Evolutionary conservation across 768 basidiomycete genomes (phyloP), one percentile per base, ranked within the genome.

Genomic region (Calocera cornea): DNA sequence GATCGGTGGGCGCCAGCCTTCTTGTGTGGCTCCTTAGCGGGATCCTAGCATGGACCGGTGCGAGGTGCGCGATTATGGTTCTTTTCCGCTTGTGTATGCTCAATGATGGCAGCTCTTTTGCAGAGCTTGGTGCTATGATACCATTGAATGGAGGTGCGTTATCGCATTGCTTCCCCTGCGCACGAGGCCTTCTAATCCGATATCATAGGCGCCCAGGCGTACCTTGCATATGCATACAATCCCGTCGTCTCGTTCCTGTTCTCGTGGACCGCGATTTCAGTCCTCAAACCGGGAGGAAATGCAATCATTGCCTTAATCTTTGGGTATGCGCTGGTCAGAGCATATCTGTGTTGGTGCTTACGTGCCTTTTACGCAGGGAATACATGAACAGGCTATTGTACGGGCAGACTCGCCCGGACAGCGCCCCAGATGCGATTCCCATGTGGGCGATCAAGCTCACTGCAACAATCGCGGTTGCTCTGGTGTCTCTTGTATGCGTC

Each of bases 211-310:
- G 83, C 84, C 8, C 88, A 90, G 70, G 87, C 93, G 17, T 97
- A 97, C 75, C 84, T 97, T 27, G 85, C 87, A 27, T 95, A 95
- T 73, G 85, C 93, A 41, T 97, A 91, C 73, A 91, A 89, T 1
- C 90, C 91, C 29, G 81, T 92, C 19, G 79, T 88, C 41, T 92
- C 94, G 8, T 99, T 92, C 75, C 82, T 97, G 11, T 99, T 92
- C 77, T 87, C 93, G 17, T 99, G 94, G 92, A 94, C 92, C 16
- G 88, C 92, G 2, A 95, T 95, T 66, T 87, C 89, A 41, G 89
- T 90, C 17, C 78, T 95, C 19, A 93, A 87, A 73, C 93, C 94
- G 73, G 90, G 90, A 66, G 77, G 82, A 41, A 87, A 86, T 72
- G 90, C 95, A 1, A 91, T 95, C 40, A 87, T 95, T 63, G 86